Percentiles rank a stretch among this genome's conserved stretches.
phyloP scores from a whole-genome alignment of 768 basidiomycete species.

The Tulasnella sp. region DNA sequence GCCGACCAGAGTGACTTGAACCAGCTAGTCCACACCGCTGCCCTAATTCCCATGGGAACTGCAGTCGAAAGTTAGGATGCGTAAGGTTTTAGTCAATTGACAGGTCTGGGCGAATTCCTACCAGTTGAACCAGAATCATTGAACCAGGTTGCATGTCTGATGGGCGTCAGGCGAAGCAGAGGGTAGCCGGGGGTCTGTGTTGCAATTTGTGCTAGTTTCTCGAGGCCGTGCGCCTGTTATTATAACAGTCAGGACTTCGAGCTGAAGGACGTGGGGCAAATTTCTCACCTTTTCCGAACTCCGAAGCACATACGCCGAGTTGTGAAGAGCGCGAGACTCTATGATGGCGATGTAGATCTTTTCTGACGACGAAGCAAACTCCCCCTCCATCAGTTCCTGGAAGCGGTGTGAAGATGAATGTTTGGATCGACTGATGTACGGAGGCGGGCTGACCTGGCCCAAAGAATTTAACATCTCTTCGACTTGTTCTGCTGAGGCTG shows the following conservation, averaged over 20 bases:
- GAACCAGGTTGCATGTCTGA: neutral
- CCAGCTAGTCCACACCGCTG: neutral
- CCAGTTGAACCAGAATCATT: neutral
- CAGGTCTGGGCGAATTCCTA: neutral
- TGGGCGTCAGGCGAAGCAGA: neutral
- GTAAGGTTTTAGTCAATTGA: neutral
- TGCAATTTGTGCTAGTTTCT: neutral
- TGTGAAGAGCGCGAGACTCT: neutral
- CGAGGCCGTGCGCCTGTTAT: neutral
- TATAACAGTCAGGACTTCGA: neutral
- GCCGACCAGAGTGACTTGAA: neutral
- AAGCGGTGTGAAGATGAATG: neutral
- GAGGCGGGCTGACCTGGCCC: neutral
- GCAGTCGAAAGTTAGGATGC: neutral
- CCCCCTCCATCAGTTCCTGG: neutral
- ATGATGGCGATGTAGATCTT: neutral
- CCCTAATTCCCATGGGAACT: neutral
- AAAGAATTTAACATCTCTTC: neutral
- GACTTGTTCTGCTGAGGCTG: neutral
- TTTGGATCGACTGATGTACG: neutral
- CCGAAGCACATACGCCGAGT: neutral
- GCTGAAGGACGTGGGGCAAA: neutral
- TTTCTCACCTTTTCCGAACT: neutral
- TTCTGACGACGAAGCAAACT: neutral
- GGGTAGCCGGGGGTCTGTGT: neutral